Evolutionary conservation across 306 rosid genomes (phyloP).

Genomic region (Prunus fruticosa): DNA sequence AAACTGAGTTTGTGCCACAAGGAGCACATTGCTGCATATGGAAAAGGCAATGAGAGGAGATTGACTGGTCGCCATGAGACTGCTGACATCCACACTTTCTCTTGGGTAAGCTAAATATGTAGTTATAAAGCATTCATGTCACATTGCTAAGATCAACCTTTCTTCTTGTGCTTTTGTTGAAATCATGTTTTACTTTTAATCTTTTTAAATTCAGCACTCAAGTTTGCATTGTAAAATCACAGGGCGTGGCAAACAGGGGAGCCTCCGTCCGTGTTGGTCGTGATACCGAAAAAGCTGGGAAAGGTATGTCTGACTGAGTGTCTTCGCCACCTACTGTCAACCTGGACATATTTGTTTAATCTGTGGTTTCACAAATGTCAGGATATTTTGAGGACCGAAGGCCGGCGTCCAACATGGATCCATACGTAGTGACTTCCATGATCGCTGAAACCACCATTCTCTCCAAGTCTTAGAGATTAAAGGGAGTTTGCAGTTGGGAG

Average conservation of each 20-base stretch:
- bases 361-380: not conserved
- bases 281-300: slow-evolving; percentile 50
- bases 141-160: not conserved
- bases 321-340: not conserved
- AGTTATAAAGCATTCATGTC: not conserved
- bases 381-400: slow-evolving; percentile 60
- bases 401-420: slow-evolving; percentile 66
- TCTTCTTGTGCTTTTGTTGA: not conserved
- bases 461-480: slow-evolving; percentile 23
- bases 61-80: slow-evolving; percentile 62
- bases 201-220: not conserved
- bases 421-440: slow-evolving; percentile 48
- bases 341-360: not conserved
- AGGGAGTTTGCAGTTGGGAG: not conserved
- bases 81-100: slow-evolving; percentile 51
- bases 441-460: slow-evolving; percentile 54
- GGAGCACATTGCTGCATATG: slow-evolving; percentile 52
- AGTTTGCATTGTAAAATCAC: not conserved
- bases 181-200: not conserved
- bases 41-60: slow-evolving; percentile 60
- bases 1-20: slow-evolving; percentile 41
- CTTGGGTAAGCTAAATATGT: slow-evolving; percentile 29
- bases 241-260: slow-evolving; percentile 64
- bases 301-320: slow-evolving; percentile 27
- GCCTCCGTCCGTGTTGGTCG: slow-evolving; percentile 57